Percentiles rank a stretch among this genome's conserved stretches.
Evolutionary conservation across 305 asterid genomes (phyloP).

Genomic region (Nicotiana rustica): DNA sequence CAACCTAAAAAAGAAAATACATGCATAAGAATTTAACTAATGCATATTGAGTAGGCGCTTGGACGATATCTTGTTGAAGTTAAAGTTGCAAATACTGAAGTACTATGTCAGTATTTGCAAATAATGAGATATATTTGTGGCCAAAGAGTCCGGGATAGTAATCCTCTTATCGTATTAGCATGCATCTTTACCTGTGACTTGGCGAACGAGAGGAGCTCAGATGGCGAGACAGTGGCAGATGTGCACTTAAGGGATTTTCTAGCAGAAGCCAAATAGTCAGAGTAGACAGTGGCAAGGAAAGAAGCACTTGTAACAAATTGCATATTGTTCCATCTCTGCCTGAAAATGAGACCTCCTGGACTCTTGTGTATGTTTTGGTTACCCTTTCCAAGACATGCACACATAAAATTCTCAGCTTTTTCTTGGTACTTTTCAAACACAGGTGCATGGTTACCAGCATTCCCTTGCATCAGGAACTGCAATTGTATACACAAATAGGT

Average conservation of each 20-base stretch:
- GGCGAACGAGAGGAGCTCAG: constrained; percentile 40
- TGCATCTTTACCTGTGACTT: constrained; percentile 37
- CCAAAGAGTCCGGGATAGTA: neutral
- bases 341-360: constrained; percentile 47
- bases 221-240: constrained; percentile 31
- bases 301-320: constrained; percentile 46
- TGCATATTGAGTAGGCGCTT: no score
- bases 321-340: constrained; percentile 43
- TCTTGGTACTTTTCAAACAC: constrained; percentile 37
- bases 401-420: constrained; percentile 47
- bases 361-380: constrained; percentile 36
- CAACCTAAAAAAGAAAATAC: constrained; percentile 54
- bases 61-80: no score
- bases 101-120: neutral
- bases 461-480: constrained; percentile 43
- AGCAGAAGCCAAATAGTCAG: constrained; percentile 41
- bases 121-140: neutral
- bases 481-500: neutral
- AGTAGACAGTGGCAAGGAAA: constrained; percentile 41
- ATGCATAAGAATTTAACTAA: neutral
- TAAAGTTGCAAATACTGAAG: no score
- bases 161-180: neutral
- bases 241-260: constrained; percentile 36
- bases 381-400: constrained; percentile 40
- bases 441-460: constrained; percentile 30